Conservation (phyloP, 2,329 filamentous ascomycete species). For the Grosmannia penicillata region DNA sequence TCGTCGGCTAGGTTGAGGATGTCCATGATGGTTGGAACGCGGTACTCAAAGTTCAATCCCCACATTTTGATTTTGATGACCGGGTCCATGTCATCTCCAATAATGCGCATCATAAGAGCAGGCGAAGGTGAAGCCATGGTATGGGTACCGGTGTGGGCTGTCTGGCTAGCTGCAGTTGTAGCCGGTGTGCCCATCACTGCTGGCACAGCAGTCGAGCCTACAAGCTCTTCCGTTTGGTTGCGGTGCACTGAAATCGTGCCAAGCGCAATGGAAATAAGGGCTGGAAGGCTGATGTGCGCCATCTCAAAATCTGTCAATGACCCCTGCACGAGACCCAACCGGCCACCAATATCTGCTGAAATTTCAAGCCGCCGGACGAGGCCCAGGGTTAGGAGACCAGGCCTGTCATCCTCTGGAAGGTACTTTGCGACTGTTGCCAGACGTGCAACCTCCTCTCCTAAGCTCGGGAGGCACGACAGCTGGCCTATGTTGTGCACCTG, state of each 20-base stretch:
- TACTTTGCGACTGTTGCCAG: slow-evolving; percentile 86
- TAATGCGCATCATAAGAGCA: slow-evolving; percentile 75
- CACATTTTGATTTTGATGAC: slow-evolving; percentile 77
- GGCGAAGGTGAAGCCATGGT: slow-evolving; percentile 14
- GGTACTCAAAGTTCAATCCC: slow-evolving; percentile 78
- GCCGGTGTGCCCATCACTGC: slow-evolving; percentile 10
- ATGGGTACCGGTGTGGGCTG: neutral
- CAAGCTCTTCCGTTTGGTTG: slow-evolving; percentile 54
- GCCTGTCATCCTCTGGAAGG: slow-evolving; percentile 85
- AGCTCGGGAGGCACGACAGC: slow-evolving; percentile 50
- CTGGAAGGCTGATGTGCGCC: slow-evolving; percentile 73
- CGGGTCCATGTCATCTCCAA: slow-evolving; percentile 89
- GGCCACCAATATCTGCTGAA: slow-evolving; percentile 48
- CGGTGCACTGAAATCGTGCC: slow-evolving; percentile 45
- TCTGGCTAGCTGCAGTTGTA: too few species aligned
- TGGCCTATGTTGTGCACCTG: slow-evolving; percentile 48
- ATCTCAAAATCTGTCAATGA: slow-evolving; percentile 50
- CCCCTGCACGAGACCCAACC: slow-evolving; percentile 49
- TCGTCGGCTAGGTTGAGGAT: slow-evolving; percentile 56
- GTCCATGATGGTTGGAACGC: slow-evolving; percentile 69
- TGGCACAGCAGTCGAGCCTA: slow-evolving; percentile 35
- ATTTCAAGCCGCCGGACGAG: slow-evolving; percentile 49
- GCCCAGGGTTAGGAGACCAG: slow-evolving; percentile 66
- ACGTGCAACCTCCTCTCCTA: slow-evolving; percentile 67
- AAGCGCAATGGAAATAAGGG: slow-evolving; percentile 66